These are phyloP conservation scores for Termitomyces sp. DNA, from an alignment of 768 basidiomycete species.

Conservation along the genomic window DNA sequence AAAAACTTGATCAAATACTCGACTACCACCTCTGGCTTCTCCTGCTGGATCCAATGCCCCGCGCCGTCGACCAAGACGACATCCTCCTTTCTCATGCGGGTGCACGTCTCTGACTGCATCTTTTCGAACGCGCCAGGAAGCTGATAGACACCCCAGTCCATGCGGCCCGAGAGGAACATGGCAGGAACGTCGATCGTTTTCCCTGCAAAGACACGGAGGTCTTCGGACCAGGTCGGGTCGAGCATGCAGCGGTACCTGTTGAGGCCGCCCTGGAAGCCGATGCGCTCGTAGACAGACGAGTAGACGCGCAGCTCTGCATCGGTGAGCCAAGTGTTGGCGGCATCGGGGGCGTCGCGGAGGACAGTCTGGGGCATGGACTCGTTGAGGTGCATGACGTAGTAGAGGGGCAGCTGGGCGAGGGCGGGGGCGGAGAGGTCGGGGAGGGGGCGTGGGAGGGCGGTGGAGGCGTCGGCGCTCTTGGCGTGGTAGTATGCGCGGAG, in stretches of 20 bases:
- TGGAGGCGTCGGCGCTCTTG: conserved; percentile 50
- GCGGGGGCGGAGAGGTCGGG: conserved; percentile 23
- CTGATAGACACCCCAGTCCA: conserved; percentile 63
- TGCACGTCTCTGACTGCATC: conserved; percentile 33
- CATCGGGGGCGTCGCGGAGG: conserved; percentile 24
- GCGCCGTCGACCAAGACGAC: conserved; percentile 49
- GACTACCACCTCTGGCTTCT: conserved; percentile 38
- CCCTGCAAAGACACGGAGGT: conserved; percentile 39
- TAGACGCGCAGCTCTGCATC: conserved; percentile 46
- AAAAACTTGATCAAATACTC: conserved; percentile 36
- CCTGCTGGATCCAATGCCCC: conserved; percentile 65
- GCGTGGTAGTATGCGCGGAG: conserved; percentile 51
- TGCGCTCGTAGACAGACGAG: conserved; percentile 33
- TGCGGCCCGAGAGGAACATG: conserved; percentile 49
- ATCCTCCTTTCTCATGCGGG: conserved; percentile 33
- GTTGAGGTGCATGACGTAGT: conserved; percentile 56
- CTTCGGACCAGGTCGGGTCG: conserved; percentile 28
- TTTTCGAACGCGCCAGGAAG: conserved; percentile 38
- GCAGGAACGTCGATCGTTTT: conserved; percentile 45
- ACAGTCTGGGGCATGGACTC: conserved; percentile 49
- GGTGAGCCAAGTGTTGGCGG: conserved; percentile 37
- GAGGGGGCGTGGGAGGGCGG: conserved; percentile 35
- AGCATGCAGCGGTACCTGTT: conserved; percentile 46
- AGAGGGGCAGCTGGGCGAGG: conserved; percentile 42
- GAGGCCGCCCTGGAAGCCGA: conserved; percentile 61